Percentiles rank a stretch among this genome's conserved stretches.
Conservation (phyloP, 108 stramenopile species). For the Nitzschia sp. region DNA sequence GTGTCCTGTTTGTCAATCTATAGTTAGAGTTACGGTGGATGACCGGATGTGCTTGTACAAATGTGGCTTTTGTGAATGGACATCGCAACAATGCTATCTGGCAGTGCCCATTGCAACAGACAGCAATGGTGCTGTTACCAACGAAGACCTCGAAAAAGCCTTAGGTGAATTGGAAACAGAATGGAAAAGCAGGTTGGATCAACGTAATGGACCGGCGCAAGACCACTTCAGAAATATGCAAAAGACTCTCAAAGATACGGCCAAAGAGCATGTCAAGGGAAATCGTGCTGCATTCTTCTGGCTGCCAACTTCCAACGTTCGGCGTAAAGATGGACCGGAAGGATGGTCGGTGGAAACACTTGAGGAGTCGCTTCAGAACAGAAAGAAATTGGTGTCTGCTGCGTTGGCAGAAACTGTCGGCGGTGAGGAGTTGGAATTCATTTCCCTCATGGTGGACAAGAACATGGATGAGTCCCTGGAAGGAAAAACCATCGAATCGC, state of each 20-base stretch:
- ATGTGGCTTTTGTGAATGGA: slow-evolving; percentile 56
- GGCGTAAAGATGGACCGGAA: slow-evolving; percentile 26
- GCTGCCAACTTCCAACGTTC: slow-evolving; percentile 6
- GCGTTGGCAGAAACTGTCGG: slow-evolving; percentile 22
- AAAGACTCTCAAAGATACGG: slow-evolving; percentile 28
- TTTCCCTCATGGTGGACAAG: slow-evolving; percentile 21
- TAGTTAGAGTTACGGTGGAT: slow-evolving; percentile 30
- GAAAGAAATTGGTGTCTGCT: slow-evolving; percentile 26
- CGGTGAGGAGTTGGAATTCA: slow-evolving; percentile 12
- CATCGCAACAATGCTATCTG: slow-evolving; percentile 31
- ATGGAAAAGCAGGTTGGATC: slow-evolving; percentile 6
- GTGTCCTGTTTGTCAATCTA: slow-evolving; percentile 65
- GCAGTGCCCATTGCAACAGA: slow-evolving; percentile 13
- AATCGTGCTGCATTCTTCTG: slow-evolving; percentile 18
- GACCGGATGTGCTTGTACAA: slow-evolving; percentile 35
- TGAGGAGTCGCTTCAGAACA: slow-evolving; percentile 50
- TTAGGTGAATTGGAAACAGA: slow-evolving; percentile 24
- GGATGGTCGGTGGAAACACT: slow-evolving; percentile 61
- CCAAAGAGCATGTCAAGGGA: slow-evolving; percentile 34
- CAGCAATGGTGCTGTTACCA: slow-evolving; percentile 19
- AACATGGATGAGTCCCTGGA: slow-evolving; percentile 15
- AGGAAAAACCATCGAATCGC: slow-evolving; percentile 9
- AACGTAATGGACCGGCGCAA: slow-evolving; percentile 25
- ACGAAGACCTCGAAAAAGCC: slow-evolving; percentile 33
- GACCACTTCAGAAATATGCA: slow-evolving; percentile 35